Evolutionary conservation across 2,329 filamentous ascomycete species (phyloP).

Genomic region (Aureobasidium sp.): DNA sequence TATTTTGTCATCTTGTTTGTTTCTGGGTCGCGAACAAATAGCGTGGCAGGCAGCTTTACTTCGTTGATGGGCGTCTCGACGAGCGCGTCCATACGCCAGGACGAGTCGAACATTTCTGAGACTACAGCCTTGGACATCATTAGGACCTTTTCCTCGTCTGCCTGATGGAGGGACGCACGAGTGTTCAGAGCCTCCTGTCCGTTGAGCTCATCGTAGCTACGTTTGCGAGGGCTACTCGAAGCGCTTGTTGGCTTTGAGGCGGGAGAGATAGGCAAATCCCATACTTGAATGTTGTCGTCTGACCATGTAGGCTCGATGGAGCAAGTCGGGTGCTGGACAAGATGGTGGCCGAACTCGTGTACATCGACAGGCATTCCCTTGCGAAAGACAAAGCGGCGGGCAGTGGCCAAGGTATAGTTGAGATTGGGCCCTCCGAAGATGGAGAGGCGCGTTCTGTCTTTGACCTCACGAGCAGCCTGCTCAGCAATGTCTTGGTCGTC

Average conservation of each 20-base stretch:
- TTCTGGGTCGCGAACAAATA: conserved; percentile 59
- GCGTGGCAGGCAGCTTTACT: conserved; percentile 59
- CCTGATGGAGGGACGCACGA: not conserved
- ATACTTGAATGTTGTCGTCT: conserved; percentile 73
- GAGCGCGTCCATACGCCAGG: conserved; percentile 66
- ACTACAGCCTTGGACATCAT: conserved; percentile 53
- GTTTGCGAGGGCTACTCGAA: conserved; percentile 27
- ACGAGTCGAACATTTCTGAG: conserved; percentile 71
- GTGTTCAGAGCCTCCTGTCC: conserved; percentile 24
- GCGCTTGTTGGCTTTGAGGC: conserved; percentile 12
- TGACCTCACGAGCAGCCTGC: conserved; percentile 24
- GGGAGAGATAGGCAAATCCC: conserved; percentile 62
- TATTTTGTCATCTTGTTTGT: conserved; percentile 64
- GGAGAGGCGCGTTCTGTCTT: conserved; percentile 42
- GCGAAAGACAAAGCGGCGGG: conserved; percentile 77
- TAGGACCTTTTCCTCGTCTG: conserved; percentile 37
- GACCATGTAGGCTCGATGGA: conserved; percentile 57
- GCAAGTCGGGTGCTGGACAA: conserved; percentile 21
- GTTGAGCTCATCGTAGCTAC: conserved; percentile 30
- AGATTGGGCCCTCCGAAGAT: conserved; percentile 78
- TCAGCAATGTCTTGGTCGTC: conserved; percentile 23
- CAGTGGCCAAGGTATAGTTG: conserved; percentile 71
- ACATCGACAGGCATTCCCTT: conserved; percentile 69
- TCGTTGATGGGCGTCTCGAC: conserved; percentile 58
- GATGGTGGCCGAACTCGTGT: conserved; percentile 54